Evolutionary conservation across 345 rosid genomes (phyloP), one percentile per base, ranked within the genome.

Genomic region (Eucalyptus lansdowneana): DNA sequence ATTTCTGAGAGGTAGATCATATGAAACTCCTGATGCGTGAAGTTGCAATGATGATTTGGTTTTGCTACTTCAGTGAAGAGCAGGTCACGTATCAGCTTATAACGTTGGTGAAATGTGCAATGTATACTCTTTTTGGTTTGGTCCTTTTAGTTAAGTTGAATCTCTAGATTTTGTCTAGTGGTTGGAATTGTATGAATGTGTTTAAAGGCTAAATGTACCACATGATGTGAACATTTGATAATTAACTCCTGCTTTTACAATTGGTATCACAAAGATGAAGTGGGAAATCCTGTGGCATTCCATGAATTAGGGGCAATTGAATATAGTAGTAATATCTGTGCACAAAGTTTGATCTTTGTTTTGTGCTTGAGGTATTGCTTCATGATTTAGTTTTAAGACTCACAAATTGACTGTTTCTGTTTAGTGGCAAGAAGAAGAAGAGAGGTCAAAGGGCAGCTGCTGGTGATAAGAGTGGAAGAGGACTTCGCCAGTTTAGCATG

Each of bases 401-500:
- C 90, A 86, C 50, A 8, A 76, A 76, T 37, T 34, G 42, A 45
- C 50, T 34, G 22, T 88, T 69, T 88, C 9, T 87, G 67, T 89
- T 51, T 93, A 96, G 97, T 90, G 94, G 91, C 88, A 97, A 95
- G 95, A 97, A 95, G 97, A 98, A 97, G 90, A 98, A 95, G 95
- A 96, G 96, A 86, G 98, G 97, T 87, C 99, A 97, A 90, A 95
- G 99, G 72, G 96, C 96, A 31, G 92, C 91, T 89, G 99, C 97
- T 80, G 96, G 97, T 72, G 99, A 98, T 93, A 98, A 98, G 94
- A 96, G 91, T 90, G 99, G 99, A 22, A 95, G 99, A 95, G 99
- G 99, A 72, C 97, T 98, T 56, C 99, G 99, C 50, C 99, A 98
- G 87, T 98, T 98, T 92, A 98, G 99, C 94, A 95, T 98, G 99